Evolutionary conservation across 768 basidiomycete species (phyloP), one percentile per base, ranked within the genome.

Genomic region (Hygrocybe punicea): DNA sequence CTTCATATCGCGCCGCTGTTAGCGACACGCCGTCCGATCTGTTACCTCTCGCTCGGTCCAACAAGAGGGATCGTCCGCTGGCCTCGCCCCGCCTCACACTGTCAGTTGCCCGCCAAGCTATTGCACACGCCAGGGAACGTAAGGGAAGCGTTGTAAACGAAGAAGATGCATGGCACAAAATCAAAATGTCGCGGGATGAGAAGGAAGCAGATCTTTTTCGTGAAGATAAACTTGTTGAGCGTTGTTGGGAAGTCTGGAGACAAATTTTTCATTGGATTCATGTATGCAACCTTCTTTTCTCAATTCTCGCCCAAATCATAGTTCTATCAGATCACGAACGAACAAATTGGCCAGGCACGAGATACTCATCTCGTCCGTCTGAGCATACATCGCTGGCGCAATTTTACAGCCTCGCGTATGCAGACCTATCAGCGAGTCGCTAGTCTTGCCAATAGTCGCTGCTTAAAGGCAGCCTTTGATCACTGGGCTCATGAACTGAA

Each of bases 81-180:
- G 29, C 53, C 9, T 54, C 40, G 36, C 24, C 55, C 6, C 33
- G 4, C 36, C 23, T 42, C 21, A 42, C 50, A 6, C 37, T 39
- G 11, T 51, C 50, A 24, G 60, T 62, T 40, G 74, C 71, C 37
- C 69, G 71, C 23, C 63, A 63, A 52, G 65, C 60, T 13, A 57
- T 75, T 23, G 65, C 69, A 5, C 60, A 63, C 37, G 69, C 69
- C 46, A 68, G 76, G 48, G 78, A 75, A 59, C 76, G 77, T 24
- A 79, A 72, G 61, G 78, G 75, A 11, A 82, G 75, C 60, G 72
- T 77, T n/a, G 69, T 84, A 17, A 84, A 87, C 62, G 83, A 87
- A 65, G 83, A 87, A 54, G 86, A 89, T 56, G 86, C 86, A 0
- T 93, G 89, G 88, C 84, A 84, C 61, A 89, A 84, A 60, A 84